Evolutionary conservation across 768 basidiomycete genomes (phyloP).

Genomic region (Mrakia frigida): DNA sequence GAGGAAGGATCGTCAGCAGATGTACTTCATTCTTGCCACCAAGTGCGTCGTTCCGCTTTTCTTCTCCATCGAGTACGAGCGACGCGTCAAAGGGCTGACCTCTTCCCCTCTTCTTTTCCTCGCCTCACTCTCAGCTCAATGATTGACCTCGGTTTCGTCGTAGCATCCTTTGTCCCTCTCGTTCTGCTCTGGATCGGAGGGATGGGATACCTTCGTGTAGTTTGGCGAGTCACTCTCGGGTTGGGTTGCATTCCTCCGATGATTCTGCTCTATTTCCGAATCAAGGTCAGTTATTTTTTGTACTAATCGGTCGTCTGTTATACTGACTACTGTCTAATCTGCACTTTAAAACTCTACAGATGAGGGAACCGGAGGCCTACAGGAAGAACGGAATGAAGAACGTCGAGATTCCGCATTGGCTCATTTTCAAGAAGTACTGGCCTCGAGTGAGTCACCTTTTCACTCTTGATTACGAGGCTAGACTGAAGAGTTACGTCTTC

Average conservation of each 20-base stretch:
- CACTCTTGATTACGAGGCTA: no score
- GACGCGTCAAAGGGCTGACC: not conserved
- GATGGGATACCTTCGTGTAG: constrained; percentile 68
- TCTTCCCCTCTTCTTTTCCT: not conserved
- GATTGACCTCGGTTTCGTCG: constrained; percentile 63
- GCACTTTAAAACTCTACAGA: not conserved
- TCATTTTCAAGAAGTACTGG: constrained; percentile 78
- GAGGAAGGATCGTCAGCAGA: constrained; percentile 18
- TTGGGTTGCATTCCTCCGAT: constrained; percentile 75
- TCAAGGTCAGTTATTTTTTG: constrained; percentile 22
- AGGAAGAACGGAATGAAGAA: constrained; percentile 64
- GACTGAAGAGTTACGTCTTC: constrained; percentile 56
- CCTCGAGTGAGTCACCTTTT: constrained; percentile 66
- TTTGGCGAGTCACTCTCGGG: constrained; percentile 82
- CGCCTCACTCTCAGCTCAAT: constrained; percentile 70
- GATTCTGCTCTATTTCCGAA: constrained; percentile 80
- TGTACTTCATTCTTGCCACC: constrained; percentile 23
- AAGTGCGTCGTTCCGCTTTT: not conserved
- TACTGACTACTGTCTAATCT: no score
- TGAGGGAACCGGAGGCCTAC: not conserved
- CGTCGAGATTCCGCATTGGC: constrained; percentile 64
- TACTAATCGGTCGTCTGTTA: no score
- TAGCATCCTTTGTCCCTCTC: constrained; percentile 73
- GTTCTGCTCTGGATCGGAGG: constrained; percentile 88
- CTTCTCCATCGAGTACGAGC: not conserved